Base-by-base conservation (phyloP, 139 green algal species). In the Parachlorella kessleri region DNA sequence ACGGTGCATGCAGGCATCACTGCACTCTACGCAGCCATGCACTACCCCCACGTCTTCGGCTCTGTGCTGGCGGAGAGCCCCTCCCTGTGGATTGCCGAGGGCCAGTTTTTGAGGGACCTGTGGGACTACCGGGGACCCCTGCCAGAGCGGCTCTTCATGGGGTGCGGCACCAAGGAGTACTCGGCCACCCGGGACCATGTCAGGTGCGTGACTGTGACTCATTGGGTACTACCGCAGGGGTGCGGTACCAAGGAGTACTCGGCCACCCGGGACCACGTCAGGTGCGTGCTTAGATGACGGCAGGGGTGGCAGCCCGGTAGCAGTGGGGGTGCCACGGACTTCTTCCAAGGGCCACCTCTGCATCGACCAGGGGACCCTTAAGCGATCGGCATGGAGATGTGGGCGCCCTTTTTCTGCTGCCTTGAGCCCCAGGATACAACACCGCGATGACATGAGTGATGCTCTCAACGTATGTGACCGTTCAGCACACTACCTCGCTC, bases 81-180 rank as follows among this genome's bases (percentile, higher is more conserved):
- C 55, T 83, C 71, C 23, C 80, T 90, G 7, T 90, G 86, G 86
- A 82, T 87, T 21, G 80, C 77, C 5, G 82, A 84, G 74, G 86
- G 83, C 0, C 70, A 77, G 28, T 90, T 88, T 67, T 42, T 87
- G 65, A 67, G 82, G 35, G 80, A 82, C 30, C 24, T 83, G 42
- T 59, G 38, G 42, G 7, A 10, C 3, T 74, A 83, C 78, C 54
- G 59, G 26, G 87, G 87, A 30, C 55, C 76, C n/a, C 78, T 90
- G 72, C 84, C 87, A 0, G 79, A 88, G 70, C 77, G 82, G 4
- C 38, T 91, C 24, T 89, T 85, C 70, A 72, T 91, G 68, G 87
- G 82, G n/a, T 88, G 79, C 39, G 87, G 87, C 73, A 90, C 84
- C 2, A 30, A 35, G 5, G 87, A 91, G 84, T 91, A 91, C 79